Evolutionary conservation across 305 asterid genomes (phyloP).

Genomic region (Solanum chacoense): DNA sequence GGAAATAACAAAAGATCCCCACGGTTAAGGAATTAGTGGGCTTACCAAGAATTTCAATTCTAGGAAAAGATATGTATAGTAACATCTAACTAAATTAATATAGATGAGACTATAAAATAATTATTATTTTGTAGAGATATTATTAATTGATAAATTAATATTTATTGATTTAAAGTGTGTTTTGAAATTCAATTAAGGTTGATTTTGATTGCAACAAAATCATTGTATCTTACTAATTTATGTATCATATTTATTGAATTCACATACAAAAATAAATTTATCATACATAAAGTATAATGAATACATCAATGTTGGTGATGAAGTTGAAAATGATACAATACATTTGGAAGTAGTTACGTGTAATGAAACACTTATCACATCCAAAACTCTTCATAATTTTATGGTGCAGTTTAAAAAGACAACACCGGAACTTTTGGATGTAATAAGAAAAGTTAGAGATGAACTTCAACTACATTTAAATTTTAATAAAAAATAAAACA

Average conservation of each 20-base stretch:
- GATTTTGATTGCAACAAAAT: background rate
- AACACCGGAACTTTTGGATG: background rate
- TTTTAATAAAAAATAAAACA: too few relatives aligned
- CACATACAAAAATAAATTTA: too few relatives aligned
- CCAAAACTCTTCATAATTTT: background rate
- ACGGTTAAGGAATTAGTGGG: background rate
- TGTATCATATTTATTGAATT: background rate
- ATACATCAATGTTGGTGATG: background rate
- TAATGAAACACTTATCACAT: background rate
- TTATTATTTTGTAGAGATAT: too few relatives aligned
- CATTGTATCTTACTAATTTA: background rate
- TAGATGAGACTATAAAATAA: background rate
- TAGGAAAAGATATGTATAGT: background rate
- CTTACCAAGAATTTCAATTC: background rate
- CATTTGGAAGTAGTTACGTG: background rate
- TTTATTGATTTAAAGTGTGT: background rate
- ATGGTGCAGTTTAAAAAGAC: background rate
- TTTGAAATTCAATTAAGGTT: background rate
- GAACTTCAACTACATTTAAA: background rate
- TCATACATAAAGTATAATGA: background rate
- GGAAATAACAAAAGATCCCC: background rate
- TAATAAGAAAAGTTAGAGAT: background rate
- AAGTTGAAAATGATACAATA: background rate
- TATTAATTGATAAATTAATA: background rate
- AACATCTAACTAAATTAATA: background rate